Percentiles rank a stretch among this genome's conserved stretches.
These are phyloP conservation scores for Colletotrichum neosansevieriae DNA, from an alignment of 2,329 filamentous ascomycete species.

Conservation along the genomic window DNA sequence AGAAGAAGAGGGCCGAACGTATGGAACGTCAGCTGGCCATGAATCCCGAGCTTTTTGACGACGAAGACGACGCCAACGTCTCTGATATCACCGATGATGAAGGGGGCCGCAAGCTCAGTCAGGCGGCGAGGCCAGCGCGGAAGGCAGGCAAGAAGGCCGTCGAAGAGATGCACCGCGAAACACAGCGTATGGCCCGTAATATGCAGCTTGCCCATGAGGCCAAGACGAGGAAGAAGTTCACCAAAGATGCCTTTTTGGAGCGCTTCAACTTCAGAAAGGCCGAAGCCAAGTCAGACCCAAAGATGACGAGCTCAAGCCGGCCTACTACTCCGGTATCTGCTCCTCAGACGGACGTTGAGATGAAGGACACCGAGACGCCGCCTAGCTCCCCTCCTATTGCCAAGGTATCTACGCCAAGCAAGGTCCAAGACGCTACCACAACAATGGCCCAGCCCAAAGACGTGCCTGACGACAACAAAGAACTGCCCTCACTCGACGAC, in stretches of 20 bases:
- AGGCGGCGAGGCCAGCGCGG: conserved; percentile 76
- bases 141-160: conserved; percentile 95
- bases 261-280: conserved; percentile 79
- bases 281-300: conserved; percentile 45
- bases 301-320: conserved; percentile 67
- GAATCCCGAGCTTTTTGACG: conserved; percentile 52
- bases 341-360: conserved; percentile 64
- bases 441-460: conserved; percentile 28
- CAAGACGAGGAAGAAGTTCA: conserved; percentile 91
- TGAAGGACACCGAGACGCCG: conserved; percentile 70
- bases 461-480: conserved; percentile 44
- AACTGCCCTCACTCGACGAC: conserved; percentile 55
- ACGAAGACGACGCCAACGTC: conserved; percentile 66
- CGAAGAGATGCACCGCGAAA: conserved; percentile 95
- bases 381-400: conserved; percentile 74
- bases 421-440: conserved; percentile 23
- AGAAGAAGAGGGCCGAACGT: conserved; percentile 60
- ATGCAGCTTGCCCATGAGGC: conserved; percentile 93
- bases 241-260: conserved; percentile 84
- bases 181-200: conserved; percentile 88
- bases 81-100: conserved; percentile 72
- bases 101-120: conserved; percentile 74
- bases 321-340: conserved; percentile 59
- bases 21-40: conserved; percentile 52
- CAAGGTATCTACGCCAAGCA: conserved; percentile 46